Evolutionary conservation across 2,329 filamentous ascomycete species (phyloP).

Genomic region (Sarocladium oryzae): DNA sequence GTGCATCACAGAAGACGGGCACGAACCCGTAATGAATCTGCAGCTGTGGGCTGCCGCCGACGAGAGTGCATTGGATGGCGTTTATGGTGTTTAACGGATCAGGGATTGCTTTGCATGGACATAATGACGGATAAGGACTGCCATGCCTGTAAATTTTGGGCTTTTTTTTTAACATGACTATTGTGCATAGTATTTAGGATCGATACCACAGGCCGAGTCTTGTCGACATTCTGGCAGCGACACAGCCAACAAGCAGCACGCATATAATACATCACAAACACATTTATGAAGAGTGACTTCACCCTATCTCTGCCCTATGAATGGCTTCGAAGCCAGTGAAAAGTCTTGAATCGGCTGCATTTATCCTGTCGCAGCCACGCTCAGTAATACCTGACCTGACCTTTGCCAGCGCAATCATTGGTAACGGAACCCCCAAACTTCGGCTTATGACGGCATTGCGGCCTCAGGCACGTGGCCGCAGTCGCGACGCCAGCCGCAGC

Average conservation of each 20-base stretch:
- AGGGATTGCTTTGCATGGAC: not conserved
- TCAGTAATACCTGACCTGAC: conserved; percentile 1
- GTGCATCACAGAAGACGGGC: conserved; percentile 18
- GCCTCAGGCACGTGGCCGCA: conserved; percentile 16
- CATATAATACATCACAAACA: no score
- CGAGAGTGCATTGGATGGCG: conserved; percentile 9
- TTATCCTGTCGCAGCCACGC: no score
- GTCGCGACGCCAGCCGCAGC: not conserved
- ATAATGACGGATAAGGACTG: not conserved
- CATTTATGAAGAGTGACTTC: no score
- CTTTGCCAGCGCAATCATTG: not conserved
- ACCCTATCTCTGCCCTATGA: no score
- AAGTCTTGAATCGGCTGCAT: no score
- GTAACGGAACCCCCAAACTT: not conserved
- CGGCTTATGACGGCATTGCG: conserved; percentile 21
- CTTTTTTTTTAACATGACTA: not conserved
- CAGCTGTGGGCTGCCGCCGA: not conserved
- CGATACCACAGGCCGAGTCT: not conserved
- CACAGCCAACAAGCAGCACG: no score
- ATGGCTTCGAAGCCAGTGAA: no score
- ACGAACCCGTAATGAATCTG: conserved; percentile 10
- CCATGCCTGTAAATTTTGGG: no score
- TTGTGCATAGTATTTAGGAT: not conserved
- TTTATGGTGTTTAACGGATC: conserved; percentile 10
- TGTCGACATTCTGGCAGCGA: no score